A percentile compares a stretch with the other conserved stretches of the same genome.
Evolutionary conservation across 2,329 filamentous ascomycete genomes (phyloP).

Genomic region (Karstenula rhodostoma): DNA sequence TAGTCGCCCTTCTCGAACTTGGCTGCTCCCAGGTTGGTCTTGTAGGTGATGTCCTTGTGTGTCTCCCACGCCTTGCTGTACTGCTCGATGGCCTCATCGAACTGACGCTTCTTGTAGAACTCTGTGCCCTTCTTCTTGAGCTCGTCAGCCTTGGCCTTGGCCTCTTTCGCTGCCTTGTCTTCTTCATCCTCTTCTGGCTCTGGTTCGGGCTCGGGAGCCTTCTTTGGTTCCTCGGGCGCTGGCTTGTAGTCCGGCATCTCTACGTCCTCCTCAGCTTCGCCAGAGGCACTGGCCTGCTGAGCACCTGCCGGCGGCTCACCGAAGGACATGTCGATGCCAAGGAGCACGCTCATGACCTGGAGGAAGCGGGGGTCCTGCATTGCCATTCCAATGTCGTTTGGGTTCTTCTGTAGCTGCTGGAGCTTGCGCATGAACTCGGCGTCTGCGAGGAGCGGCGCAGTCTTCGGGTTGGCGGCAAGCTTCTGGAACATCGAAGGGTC

Average conservation of each 20-base stretch:
- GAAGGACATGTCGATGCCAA: slow-evolving; percentile 92
- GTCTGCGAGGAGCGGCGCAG: slow-evolving; percentile 79
- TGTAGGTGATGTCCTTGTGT: slow-evolving; percentile 95
- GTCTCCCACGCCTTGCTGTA: slow-evolving; percentile 95
- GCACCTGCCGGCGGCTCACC: slow-evolving; percentile 60
- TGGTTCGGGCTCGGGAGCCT: slow-evolving; percentile 58
- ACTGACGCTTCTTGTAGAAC: slow-evolving; percentile 97
- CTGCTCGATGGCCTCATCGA: slow-evolving; percentile 92
- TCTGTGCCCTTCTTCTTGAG: slow-evolving; percentile 95
- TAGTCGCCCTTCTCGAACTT: slow-evolving; percentile 97
- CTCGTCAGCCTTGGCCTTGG: slow-evolving; percentile 90
- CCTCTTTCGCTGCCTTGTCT: slow-evolving; percentile 81
- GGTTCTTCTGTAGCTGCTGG: slow-evolving; percentile 81
- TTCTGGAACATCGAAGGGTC: slow-evolving; percentile 91
- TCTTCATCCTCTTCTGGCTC: slow-evolving; percentile 81
- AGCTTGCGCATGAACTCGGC: slow-evolving; percentile 90
- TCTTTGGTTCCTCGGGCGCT: slow-evolving; percentile 62
- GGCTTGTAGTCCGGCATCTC: slow-evolving; percentile 77
- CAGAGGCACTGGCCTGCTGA: slow-evolving; percentile 46
- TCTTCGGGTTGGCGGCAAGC: slow-evolving; percentile 94
- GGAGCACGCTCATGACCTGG: slow-evolving; percentile 89
- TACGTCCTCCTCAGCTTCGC: slow-evolving; percentile 73
- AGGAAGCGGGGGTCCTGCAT: slow-evolving; percentile 92
- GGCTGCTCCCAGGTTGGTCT: slow-evolving; percentile 94
- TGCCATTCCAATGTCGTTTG: slow-evolving; percentile 77